Evolutionary conservation across 2,329 filamentous ascomycete genomes (phyloP).

Genomic region (Sclerotinia sclerotiorum): DNA sequence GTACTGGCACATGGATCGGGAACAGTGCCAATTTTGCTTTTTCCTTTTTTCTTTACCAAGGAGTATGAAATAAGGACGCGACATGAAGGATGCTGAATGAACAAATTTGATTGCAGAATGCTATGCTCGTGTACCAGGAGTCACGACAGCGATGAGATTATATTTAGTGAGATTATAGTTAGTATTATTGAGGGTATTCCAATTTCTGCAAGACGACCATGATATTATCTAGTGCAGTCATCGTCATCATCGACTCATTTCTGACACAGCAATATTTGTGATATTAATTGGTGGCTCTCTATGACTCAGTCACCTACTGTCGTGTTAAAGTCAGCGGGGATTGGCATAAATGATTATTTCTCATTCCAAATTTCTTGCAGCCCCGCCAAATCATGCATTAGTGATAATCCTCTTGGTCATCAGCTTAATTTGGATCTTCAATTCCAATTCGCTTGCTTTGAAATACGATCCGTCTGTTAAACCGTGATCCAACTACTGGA

Average conservation of each 20-base stretch:
- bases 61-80: background rate
- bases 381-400: background rate
- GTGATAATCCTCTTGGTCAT: background rate
- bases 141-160: no score
- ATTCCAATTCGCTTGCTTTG: background rate
- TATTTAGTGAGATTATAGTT: no score
- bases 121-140: background rate
- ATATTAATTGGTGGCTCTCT: no score
- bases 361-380: background rate
- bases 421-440: background rate
- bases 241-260: no score
- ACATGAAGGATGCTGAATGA: slow-evolving; percentile 6
- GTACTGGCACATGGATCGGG: background rate
- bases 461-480: background rate
- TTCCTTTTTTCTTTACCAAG: background rate
- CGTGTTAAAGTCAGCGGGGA: background rate
- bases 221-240: no score
- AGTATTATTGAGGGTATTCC: no score
- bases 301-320: no score
- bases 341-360: background rate
- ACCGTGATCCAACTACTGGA: background rate
- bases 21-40: background rate
- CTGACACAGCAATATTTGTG: no score
- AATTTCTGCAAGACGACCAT: no score
- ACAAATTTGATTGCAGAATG: background rate